Base-by-base conservation (phyloP, 345 rosid genomes). In the Gossypium herbaceum region DNA sequence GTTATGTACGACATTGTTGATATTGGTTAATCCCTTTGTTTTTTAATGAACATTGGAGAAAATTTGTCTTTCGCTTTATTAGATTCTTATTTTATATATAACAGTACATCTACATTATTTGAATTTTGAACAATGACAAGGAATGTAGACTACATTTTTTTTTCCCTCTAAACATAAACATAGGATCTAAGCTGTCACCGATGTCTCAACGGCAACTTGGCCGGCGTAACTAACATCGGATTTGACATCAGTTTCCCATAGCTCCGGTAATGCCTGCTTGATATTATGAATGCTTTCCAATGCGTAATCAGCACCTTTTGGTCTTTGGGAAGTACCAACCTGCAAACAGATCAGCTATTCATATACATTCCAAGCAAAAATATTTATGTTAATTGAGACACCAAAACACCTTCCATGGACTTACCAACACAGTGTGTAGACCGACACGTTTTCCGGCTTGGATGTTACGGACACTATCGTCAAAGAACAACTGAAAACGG, bases 251-350 rank as follows among this genome's bases (percentile, higher is more conserved):
- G 82, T 81, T 66, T 90, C 89, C 94, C 94, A 87, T 34, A 90
- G 87, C 65, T 85, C 84, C 7, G 92, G 87, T 48, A 90, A 57
- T 60, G 94, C 94, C 78, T 90, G 89, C 82, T 83, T 86, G 64
- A 90, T 68, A 80, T 88, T 88, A 77, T 90, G 94, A 60, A 90
- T 90, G 81, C 91, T 90, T 69, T 90, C 94, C 24, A 90, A 75
- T 71, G 89, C 91, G 68, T 82, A 88, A 73, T 90, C 94, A 76
- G 91, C 88, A 1, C 90, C 94, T 80, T 87, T 86, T 2, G 81
- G 81, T 80, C 88, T 84, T 44, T 81, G 88, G 2, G 91, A 88
- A 34, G 81, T 83, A 19, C 94, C 94, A 50, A 90, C 83, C 94
- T 90, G 76, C 75, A 73, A 45, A 48, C 22, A 29, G 34, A 24